Base-by-base conservation (phyloP, 371 early-diverging fungal genomes). In the Nematocida ausubeli region DNA sequence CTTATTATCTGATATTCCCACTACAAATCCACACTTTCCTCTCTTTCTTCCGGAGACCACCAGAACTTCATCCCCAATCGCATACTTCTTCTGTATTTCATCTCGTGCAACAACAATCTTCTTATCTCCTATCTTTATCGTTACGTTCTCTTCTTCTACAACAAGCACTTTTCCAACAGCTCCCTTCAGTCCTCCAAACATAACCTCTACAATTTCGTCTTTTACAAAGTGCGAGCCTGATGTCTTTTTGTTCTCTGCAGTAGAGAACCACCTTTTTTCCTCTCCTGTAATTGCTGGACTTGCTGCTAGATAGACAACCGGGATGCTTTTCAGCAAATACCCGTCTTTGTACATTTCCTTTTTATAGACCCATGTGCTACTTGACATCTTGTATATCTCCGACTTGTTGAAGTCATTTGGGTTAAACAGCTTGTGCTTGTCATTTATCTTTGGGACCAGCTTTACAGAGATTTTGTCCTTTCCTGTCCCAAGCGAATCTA, bases 31-130 rank as follows among this genome's bases (percentile, higher is more conserved):
- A 39, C 87, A 85, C 28, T 91, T 87, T 62, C 92, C 90, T 62
- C 89, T 89, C 87, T 94, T 86, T 63, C 93, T 93, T 69, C 97
- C 97, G 65, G 90, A 89, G 19, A 89, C 88, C 2, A 95, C 91
- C 82, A 90, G 90, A 1, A 96, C 93, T 28, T 87, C 89, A 81
- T 97, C 96, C 30, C 95, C 95, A 9, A 88, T 83, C 63, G 89
- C 87, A 80, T 92, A 88, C 12, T 88, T 83, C 22, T 91, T 85
- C 83, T 93, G 92, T 82, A 95, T 86, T 52, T 90, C 90, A 84
- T 9, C 22, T 1, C 60, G 52, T 58, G 70, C 26, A n/a, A 80
- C 60, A 4, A 44, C 19, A 7, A 69, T 22, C 30, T 44, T 80
- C 40, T 42, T 69, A 2, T 69, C 69, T 37, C 65, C 80, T 37